These are phyloP conservation scores for Fraxinus cuspidata DNA, from an alignment of 257 asterid species.

Conservation along the genomic window DNA sequence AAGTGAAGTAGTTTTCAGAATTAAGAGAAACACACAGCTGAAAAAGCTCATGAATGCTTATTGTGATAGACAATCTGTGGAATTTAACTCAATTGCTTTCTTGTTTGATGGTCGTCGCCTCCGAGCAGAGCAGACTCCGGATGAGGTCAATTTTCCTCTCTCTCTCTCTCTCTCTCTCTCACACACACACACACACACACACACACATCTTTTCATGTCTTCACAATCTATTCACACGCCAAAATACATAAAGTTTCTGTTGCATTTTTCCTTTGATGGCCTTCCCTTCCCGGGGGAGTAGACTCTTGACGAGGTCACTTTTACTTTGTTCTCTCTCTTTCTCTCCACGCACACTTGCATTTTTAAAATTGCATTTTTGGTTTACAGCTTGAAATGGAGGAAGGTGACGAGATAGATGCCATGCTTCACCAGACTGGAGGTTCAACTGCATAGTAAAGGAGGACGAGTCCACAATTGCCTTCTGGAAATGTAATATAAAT, in stretches of 20 bases:
- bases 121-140: not conserved
- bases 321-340: not conserved
- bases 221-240: not conserved
- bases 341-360: not conserved
- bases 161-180: not conserved
- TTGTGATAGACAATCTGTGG: conserved; percentile 20
- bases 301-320: conserved; percentile 1
- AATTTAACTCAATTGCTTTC: conserved; percentile 20
- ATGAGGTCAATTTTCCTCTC: conserved; percentile 13
- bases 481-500: not conserved
- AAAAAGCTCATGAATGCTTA: conserved; percentile 18
- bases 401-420: conserved; percentile 18
- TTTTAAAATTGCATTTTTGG: not conserved
- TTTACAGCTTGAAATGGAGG: conserved; percentile 19
- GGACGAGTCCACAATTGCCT: not conserved
- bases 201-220: not conserved
- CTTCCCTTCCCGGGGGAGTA: not conserved
- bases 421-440: conserved; percentile 16
- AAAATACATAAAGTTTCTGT: not conserved
- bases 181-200: not conserved
- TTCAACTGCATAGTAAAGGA: not conserved
- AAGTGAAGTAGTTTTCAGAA: conserved; percentile 40
- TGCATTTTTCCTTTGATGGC: conserved; percentile 12
- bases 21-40: conserved; percentile 8
- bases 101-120: conserved; percentile 11